These are phyloP conservation scores for Phytophthora hibernalis DNA, from an alignment of 352 stramenopile species.

Conservation along the genomic window DNA sequence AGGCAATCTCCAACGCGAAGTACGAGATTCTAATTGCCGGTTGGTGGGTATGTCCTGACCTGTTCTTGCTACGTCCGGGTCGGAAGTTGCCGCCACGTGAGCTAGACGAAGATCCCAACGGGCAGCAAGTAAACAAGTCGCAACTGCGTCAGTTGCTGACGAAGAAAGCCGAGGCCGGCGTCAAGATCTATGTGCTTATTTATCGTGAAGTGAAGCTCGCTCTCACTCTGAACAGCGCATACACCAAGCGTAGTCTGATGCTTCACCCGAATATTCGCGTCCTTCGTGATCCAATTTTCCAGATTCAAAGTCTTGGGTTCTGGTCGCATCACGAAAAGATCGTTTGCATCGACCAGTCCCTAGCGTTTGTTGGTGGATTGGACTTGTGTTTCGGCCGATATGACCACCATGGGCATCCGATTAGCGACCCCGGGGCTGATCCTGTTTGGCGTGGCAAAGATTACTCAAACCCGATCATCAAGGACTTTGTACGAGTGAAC, in stretches of 20 bases:
- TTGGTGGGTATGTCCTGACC: slow-evolving; percentile 90
- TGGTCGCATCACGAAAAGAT: slow-evolving; percentile 96
- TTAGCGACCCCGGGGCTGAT: slow-evolving; percentile 71
- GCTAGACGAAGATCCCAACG: slow-evolving; percentile 34
- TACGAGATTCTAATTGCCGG: slow-evolving; percentile 92
- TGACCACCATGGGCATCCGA: slow-evolving; percentile 77
- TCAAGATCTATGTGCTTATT: slow-evolving; percentile 93
- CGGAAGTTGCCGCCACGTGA: slow-evolving; percentile 56
- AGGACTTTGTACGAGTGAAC: slow-evolving; percentile 89
- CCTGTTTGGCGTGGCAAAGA: slow-evolving; percentile 87
- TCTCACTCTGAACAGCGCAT: slow-evolving; percentile 89
- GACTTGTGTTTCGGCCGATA: slow-evolving; percentile 92
- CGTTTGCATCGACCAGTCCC: slow-evolving; percentile 89
- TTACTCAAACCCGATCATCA: slow-evolving; percentile 92
- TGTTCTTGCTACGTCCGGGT: slow-evolving; percentile 79
- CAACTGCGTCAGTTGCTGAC: slow-evolving; percentile 82
- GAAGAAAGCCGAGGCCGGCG: slow-evolving; percentile 77
- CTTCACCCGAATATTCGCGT: slow-evolving; percentile 90
- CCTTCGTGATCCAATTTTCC: slow-evolving; percentile 91
- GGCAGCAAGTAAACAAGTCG: slow-evolving; percentile 65
- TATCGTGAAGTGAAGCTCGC: slow-evolving; percentile 91
- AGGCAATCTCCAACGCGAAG: slow-evolving; percentile 87
- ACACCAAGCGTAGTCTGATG: slow-evolving; percentile 84
- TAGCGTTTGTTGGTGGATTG: slow-evolving; percentile 85
- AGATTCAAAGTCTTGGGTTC: slow-evolving; percentile 90